Base-by-base conservation (phyloP, 768 basidiomycete genomes). In the Pisolithus orientalis region DNA sequence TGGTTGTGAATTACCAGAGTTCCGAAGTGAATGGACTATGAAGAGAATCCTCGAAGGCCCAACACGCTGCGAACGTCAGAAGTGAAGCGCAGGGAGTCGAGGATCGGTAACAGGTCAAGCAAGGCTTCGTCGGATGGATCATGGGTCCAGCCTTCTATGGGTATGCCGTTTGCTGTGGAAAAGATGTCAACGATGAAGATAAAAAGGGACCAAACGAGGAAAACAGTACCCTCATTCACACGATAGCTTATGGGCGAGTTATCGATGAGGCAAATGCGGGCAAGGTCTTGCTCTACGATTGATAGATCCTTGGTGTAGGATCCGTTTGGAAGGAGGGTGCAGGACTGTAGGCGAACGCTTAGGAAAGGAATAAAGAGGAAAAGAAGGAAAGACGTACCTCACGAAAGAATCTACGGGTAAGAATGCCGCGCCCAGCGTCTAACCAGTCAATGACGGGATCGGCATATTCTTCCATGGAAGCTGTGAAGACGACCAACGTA, bases 381-480 rank as follows among this genome's bases (percentile, higher is more conserved):
- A 31, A 4, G 29, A 16, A 21, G 31, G 21, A 40, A 25, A 21
- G n/a, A 79, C 89, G 53, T 50, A 89, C 90, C 75, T 96, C 93
- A 56, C 96, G 83, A 71, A 98, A 99, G 57, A 96, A 76, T 34
- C 94, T 83, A 56, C 89, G 87, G 2, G 78, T 82, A 34, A 99
- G 80, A 53, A 98, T 90, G 16, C 94, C 94, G 43, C 92, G 81
- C 4, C 94, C 92, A 50, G 87, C 92, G 65, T 99, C 96, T 50
- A 99, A 74, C 96, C 96, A 99, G 71, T 99, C 96, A 59, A 99
- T 99, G 28, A 99, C 94, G 0, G 96, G 96, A 74, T 99, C 96
- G 55, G 96, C 96, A 67, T 99, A 99, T 71, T 99, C 96, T 64
- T 94, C 89, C 90, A 99, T 92, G 8, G 95, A 97, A 6, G 96